Evolutionary conservation across 129 eudicot species (phyloP).

Genomic region (Flaveria linearis): DNA sequence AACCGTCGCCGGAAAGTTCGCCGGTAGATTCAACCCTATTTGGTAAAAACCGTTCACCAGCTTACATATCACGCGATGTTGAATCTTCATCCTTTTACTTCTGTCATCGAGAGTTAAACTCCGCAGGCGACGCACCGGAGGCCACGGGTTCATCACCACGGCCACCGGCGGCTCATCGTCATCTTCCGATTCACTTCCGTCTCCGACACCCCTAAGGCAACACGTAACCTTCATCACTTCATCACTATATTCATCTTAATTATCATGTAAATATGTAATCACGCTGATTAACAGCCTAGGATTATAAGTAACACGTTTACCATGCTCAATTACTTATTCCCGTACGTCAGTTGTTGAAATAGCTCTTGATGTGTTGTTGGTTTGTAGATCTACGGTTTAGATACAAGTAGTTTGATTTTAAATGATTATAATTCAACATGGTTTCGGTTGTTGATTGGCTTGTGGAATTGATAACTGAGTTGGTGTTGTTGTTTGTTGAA

Average conservation of each 20-base stretch:
- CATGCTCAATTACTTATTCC: conserved; percentile 9
- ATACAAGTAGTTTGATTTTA: conserved; percentile 12
- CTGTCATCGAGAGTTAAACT: conserved; percentile 21
- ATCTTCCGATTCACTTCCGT: conserved; percentile 28
- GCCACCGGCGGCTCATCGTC: conserved; percentile 31
- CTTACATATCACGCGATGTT: conserved; percentile 43
- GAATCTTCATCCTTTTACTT: conserved; percentile 4
- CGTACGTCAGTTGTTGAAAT: neutral
- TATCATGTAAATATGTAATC: conserved; percentile 2
- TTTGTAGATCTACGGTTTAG: conserved; percentile 34
- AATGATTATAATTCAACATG: neutral
- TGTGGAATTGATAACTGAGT: conserved; percentile 19
- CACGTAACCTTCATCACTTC: conserved; percentile 18
- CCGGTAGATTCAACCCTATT: too few species aligned
- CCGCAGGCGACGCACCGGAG: conserved; percentile 29
- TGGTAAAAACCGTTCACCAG: too few species aligned
- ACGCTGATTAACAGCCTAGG: conserved; percentile 22
- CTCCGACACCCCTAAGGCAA: neutral
- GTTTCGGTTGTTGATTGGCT: conserved; percentile 7
- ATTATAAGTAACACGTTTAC: neutral
- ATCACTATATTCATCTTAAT: neutral
- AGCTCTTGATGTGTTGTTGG: neutral
- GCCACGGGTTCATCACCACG: conserved; percentile 20
- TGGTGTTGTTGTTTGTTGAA: conserved; percentile 26
- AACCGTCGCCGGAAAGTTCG: too few species aligned